Conservation (phyloP, 331 rosid genomes). For the Rhamnella rubrinervis region DNA sequence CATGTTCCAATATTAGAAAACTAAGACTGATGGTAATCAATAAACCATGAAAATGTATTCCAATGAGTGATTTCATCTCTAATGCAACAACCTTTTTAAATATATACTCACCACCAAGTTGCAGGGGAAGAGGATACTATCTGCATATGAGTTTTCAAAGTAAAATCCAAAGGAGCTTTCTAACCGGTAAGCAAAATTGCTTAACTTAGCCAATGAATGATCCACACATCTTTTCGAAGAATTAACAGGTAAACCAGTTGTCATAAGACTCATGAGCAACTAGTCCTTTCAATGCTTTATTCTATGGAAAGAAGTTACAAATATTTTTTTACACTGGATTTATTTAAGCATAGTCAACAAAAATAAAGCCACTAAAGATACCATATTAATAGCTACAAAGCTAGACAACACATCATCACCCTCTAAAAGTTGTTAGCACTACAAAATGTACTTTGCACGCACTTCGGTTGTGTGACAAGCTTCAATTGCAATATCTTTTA, state of each 20-base stretch:
- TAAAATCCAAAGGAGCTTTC: conserved; percentile 86
- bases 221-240: conserved; percentile 38
- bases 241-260: conserved; percentile 41
- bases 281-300: conserved; percentile 83
- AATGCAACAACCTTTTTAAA: not conserved
- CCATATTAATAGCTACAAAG: conserved; percentile 71
- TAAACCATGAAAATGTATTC: not conserved
- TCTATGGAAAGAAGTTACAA: conserved; percentile 42
- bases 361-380: conserved; percentile 29
- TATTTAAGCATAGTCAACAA: not conserved
- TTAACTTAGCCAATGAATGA: conserved; percentile 32
- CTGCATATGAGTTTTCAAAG: conserved; percentile 76
- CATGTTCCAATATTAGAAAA: not conserved
- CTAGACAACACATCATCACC: conserved; percentile 51
- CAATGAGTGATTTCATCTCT: not conserved
- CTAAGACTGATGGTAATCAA: not conserved
- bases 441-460: conserved; percentile 60
- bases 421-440: conserved; percentile 72
- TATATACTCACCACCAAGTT: conserved; percentile 52
- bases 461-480: conserved; percentile 47
- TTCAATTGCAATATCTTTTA: conserved; percentile 28
- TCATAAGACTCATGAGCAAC: conserved; percentile 39
- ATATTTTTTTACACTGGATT: conserved; percentile 4
- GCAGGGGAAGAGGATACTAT: conserved; percentile 58
- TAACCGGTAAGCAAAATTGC: conserved; percentile 57